Evolutionary conservation across 1,284 basidiomycete genomes (phyloP).

Genomic region (Apiotrichum domesticum): DNA sequence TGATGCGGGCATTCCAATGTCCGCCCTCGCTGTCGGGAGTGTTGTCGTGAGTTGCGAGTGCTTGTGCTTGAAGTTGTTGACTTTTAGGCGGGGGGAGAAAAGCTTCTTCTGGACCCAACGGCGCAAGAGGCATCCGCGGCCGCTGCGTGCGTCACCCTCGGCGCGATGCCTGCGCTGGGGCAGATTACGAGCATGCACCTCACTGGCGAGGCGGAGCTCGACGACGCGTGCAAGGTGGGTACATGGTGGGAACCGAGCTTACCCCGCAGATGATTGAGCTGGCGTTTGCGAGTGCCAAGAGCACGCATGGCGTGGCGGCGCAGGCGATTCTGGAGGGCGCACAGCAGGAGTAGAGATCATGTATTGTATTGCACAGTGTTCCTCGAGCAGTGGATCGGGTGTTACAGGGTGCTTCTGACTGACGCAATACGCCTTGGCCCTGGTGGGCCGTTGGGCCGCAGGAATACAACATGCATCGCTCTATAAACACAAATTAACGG

Average conservation of each 20-base stretch:
- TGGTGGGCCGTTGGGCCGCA: no score
- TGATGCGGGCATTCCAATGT: conserved; percentile 44
- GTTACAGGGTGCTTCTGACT: no score
- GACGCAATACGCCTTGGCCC: no score
- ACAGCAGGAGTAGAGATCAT: not conserved
- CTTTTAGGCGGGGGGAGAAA: conserved; percentile 32
- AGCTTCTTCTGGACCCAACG: conserved; percentile 70
- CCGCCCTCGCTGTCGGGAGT: conserved; percentile 39
- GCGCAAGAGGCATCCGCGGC: conserved; percentile 50
- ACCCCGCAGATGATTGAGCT: conserved; percentile 34
- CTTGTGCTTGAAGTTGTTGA: not conserved
- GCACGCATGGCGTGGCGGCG: conserved; percentile 29
- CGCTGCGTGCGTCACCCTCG: conserved; percentile 61
- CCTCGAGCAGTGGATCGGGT: no score
- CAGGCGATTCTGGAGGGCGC: conserved; percentile 27
- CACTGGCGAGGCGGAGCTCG: conserved; percentile 53
- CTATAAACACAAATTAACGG: not conserved
- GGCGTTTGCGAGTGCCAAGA: conserved; percentile 20
- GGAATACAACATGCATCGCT: conserved; percentile 11
- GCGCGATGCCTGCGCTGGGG: conserved; percentile 86
- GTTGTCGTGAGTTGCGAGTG: conserved; percentile 16
- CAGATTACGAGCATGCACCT: conserved; percentile 76
- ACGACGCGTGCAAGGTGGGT: conserved; percentile 33
- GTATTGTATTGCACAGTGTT: no score
- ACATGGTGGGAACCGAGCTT: not conserved